Conservation (phyloP, 2,329 filamentous ascomycete genomes). For the Pseudomassariella vexata region DNA sequence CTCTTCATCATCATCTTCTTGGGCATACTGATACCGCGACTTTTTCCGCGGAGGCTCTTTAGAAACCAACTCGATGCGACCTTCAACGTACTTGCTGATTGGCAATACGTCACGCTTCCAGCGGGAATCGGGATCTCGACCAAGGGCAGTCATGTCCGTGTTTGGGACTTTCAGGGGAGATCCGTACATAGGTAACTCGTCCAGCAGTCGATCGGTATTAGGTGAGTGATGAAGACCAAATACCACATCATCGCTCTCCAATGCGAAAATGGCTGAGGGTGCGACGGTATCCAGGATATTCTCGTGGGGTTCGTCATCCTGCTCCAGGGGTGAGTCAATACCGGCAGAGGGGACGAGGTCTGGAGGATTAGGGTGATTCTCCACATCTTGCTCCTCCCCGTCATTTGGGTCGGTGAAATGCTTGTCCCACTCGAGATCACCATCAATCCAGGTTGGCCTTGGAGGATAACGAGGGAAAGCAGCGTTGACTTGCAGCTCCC, state of each 20-base stretch:
- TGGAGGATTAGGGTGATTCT: slow-evolving; percentile 55
- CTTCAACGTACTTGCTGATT: slow-evolving; percentile 80
- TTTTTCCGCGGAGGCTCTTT: slow-evolving; percentile 65
- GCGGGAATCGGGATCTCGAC: slow-evolving; percentile 60
- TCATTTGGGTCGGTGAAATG: slow-evolving; percentile 25
- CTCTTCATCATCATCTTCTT: slow-evolving; percentile 58
- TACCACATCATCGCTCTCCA: slow-evolving; percentile 76
- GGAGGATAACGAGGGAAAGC: slow-evolving; percentile 36
- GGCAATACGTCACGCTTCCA: slow-evolving; percentile 77
- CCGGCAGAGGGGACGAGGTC: slow-evolving; percentile 62
- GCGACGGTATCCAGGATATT: slow-evolving; percentile 42
- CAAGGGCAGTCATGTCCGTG: slow-evolving; percentile 49
- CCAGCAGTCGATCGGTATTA: slow-evolving; percentile 68
- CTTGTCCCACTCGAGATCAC: background rate
- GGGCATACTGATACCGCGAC: slow-evolving; percentile 75
- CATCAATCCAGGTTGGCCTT: slow-evolving; percentile 5
- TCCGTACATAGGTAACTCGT: slow-evolving; percentile 76
- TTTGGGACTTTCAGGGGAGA: slow-evolving; percentile 54
- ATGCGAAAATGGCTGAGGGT: slow-evolving; percentile 75
- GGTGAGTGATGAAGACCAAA: slow-evolving; percentile 72
- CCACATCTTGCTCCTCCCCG: slow-evolving; percentile 22
- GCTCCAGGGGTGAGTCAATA: slow-evolving; percentile 47
- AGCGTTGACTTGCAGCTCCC: slow-evolving; percentile 61
- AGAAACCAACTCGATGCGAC: slow-evolving; percentile 66
- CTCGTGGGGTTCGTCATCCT: slow-evolving; percentile 31